Percentiles rank a stretch among this genome's conserved stretches.
These are phyloP conservation scores for Symbiotaphrina buchneri DNA, from an alignment of 495 filamentous ascomycete genomes.

Conservation along the genomic window DNA sequence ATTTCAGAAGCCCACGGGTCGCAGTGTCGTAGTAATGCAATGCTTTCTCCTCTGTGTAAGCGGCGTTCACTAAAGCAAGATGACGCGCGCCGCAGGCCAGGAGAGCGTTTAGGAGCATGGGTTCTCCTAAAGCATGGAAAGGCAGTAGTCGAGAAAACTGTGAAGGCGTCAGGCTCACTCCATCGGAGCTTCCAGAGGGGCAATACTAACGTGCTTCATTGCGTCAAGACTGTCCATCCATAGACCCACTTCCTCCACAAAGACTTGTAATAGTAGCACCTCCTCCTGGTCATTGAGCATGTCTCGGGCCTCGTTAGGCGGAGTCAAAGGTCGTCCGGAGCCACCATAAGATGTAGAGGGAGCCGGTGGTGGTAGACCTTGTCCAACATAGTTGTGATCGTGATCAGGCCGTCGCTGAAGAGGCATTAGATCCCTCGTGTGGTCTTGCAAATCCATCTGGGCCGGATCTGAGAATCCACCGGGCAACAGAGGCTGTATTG, in stretches of 20 bases:
- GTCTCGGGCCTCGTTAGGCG: constrained; percentile 20
- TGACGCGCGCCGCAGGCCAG: constrained; percentile 78
- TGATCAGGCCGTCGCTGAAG: constrained; percentile 12
- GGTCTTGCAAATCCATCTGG: constrained; percentile 9
- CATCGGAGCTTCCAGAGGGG: neutral
- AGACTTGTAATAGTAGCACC: constrained; percentile 68
- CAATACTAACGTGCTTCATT: constrained; percentile 46
- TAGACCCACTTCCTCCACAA: constrained; percentile 71
- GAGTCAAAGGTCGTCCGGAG: constrained; percentile 21
- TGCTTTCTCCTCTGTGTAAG: constrained; percentile 54
- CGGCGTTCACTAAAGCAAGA: constrained; percentile 44
- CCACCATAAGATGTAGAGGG: constrained; percentile 14
- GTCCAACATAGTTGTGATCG: constrained; percentile 3
- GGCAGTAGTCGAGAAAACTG: constrained; percentile 71
- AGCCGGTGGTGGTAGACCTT: neutral
- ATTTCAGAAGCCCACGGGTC: constrained; percentile 45
- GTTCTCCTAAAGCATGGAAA: constrained; percentile 56
- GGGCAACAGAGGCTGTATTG: constrained; percentile 16
- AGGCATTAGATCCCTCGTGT: constrained; percentile 10
- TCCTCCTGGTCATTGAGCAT: constrained; percentile 54
- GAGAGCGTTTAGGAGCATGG: constrained; percentile 82
- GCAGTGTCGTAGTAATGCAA: constrained; percentile 65
- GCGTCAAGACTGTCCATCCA: constrained; percentile 92
- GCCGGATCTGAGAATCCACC: constrained; percentile 13
- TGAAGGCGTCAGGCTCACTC: neutral